Evolutionary conservation across 106 monocot genomes (phyloP), one percentile per base, ranked within the genome.

Genomic region (Dendrobium officinale): DNA sequence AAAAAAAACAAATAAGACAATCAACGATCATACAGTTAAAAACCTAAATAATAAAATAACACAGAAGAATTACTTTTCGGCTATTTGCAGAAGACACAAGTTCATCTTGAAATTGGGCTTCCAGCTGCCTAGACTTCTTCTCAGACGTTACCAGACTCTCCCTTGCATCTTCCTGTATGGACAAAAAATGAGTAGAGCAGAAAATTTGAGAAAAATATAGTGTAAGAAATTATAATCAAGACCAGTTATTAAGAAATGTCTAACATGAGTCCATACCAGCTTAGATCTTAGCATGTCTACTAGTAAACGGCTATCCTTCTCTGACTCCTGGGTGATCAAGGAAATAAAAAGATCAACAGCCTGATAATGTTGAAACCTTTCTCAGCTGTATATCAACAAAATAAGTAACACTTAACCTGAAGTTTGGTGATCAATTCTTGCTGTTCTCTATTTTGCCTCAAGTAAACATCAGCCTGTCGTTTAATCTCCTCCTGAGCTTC

Each of bases 401-500:
- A 61, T 40, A 56, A 51, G 51, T 9, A 31, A 41, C 56, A 66
- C 11, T 55, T 37, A 58, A 94, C 98, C 95, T 98, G 95, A 78
- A 95, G 88, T 77, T 95, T 98, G 77, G 31, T 77, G 83, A 93
- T 91, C 80, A 88, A 83, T 89, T 98, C 97, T 86, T 88, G 86
- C 26, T 95, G 95, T 80, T 98, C 95, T 75, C 64, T 91, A 29
- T 86, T 89, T 82, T 98, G 92, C 80, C 89, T 84, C 61, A 78
- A 72, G 75, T 89, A 79, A 73, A 47, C 68, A 73, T 93, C 92
- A 73, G 85, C 83, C 72, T 95, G 98, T 55, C 87, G 87, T 43
- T 98, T 91, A 72, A 86, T 88, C 88, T 98, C 98, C 55, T 89
- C 98, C 72, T 95, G 92, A 75, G 91, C 89, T 87, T 98, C 98